Evolutionary conservation across 169 alveolate species (phyloP), one percentile per base, ranked within the genome.

Genomic region (Cryptosporidium viatorum): DNA sequence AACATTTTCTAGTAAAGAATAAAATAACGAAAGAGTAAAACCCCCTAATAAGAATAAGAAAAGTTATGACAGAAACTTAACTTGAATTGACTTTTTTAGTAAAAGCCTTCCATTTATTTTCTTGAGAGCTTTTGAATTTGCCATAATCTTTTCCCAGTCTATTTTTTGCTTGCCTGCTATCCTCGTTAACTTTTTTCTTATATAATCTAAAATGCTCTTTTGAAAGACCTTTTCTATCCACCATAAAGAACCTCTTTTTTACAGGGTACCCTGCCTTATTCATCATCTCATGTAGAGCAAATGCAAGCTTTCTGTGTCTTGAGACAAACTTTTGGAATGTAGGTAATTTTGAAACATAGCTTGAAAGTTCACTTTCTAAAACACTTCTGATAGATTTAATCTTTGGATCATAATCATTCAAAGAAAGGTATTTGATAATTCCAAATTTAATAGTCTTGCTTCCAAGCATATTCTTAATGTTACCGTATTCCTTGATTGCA

Each of bases 141-240:
- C 0, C 10, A 29, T 80, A 80, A 12, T 80, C 80, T 3, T 41
- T 73, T 31, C 58, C 48, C 3, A 73, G 69, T 43, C 74, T 62
- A 12, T 37, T 59, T 65, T 37, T 80, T 41, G 50, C 35, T 59
- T 37, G 43, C 29, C 39, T 80, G 7, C 21, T 48, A 67, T 62
- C 62, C 39, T 43, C 73, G 39, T 60, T 80, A 7, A 65, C 39
- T 35, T 65, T 62, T 80, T 80, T 80, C 26, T 80, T 80, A 80
- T 67, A 80, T 70, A 48, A 43, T 59, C 35, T 80, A 18, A 45
- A 60, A 31, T 80, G 89, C 7, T 80, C 89, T 29, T 80, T 80
- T 59, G 89, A 58, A 9, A 80, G 68, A 18, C 89, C 89, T 31
- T 80, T 80, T 41, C 89, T 80, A n/a, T 80, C 89, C 6, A 80